phyloP scores from a whole-genome alignment of 2,329 filamentous ascomycete species.

The Colletotrichum sp. region DNA sequence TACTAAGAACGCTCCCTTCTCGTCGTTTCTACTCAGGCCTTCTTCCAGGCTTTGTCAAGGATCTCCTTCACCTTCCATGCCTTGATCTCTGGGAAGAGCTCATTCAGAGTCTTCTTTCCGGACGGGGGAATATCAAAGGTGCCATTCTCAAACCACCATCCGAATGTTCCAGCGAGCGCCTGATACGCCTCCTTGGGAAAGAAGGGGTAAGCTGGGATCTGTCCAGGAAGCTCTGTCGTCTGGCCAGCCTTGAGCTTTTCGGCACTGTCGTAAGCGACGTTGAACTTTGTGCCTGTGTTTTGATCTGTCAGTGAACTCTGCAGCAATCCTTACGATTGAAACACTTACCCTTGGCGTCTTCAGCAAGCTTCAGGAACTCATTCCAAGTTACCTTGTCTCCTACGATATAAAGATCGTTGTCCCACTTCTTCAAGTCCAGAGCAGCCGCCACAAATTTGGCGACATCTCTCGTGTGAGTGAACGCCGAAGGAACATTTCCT shows the following conservation, averaged over 20 bases:
- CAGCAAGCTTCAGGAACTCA: conserved; percentile 44
- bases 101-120: conserved; percentile 23
- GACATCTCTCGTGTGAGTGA: conserved; percentile 56
- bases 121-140: conserved; percentile 19
- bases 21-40: not conserved
- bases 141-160: conserved; percentile 25
- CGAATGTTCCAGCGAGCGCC: conserved; percentile 24
- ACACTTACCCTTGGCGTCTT: conserved; percentile 39
- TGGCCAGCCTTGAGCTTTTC: conserved; percentile 36
- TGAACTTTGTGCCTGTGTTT: conserved; percentile 33
- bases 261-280: conserved; percentile 35
- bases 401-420: conserved; percentile 36
- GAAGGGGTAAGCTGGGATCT: conserved; percentile 28
- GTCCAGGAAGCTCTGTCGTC: conserved; percentile 36
- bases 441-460: conserved; percentile 47
- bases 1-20: not conserved
- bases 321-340: not conserved
- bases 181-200: conserved; percentile 28
- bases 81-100: conserved; percentile 27
- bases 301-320: not conserved
- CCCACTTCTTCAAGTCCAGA: conserved; percentile 49
- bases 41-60: conserved; percentile 25
- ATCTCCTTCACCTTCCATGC: conserved; percentile 27
- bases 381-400: conserved; percentile 49
- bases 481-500: conserved; percentile 46